Evolutionary conservation across 2,329 filamentous ascomycete genomes (phyloP).

Genomic region (Salinomyces thailandicus): DNA sequence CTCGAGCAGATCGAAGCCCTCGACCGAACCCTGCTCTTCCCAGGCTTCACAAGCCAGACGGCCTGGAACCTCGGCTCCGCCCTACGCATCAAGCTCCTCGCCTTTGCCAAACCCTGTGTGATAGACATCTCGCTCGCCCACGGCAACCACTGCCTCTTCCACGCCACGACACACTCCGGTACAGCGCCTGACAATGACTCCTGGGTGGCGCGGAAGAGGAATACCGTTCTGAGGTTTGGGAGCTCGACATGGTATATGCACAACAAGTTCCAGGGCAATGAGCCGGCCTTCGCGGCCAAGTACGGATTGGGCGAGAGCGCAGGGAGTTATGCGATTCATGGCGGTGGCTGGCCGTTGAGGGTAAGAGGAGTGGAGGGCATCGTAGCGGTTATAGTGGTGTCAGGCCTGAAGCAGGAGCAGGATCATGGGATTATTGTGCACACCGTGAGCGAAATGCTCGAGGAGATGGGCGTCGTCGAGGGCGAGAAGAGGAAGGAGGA

Average conservation of each 20-base stretch:
- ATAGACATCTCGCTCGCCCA: constrained; percentile 55
- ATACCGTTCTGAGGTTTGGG: constrained; percentile 62
- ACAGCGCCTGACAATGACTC: constrained; percentile 50
- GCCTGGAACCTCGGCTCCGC: constrained; percentile 56
- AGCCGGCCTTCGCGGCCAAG: constrained; percentile 53
- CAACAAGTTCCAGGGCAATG: constrained; percentile 55
- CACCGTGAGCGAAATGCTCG: constrained; percentile 47
- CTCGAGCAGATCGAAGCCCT: constrained; percentile 31
- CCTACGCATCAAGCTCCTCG: constrained; percentile 52
- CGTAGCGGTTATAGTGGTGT: constrained; percentile 64
- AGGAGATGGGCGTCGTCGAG: constrained; percentile 22
- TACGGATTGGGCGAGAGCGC: constrained; percentile 49
- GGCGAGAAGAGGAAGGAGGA: constrained; percentile 30
- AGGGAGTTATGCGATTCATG: constrained; percentile 62
- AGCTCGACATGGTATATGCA: constrained; percentile 60
- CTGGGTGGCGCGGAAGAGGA: constrained; percentile 57
- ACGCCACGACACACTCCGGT: constrained; percentile 55
- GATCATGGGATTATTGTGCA: constrained; percentile 69
- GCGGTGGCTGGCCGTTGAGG: constrained; percentile 62
- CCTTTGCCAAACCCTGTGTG: constrained; percentile 45
- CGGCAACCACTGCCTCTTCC: constrained; percentile 48
- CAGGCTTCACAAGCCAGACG: constrained; percentile 51
- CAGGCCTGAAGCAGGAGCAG: constrained; percentile 64
- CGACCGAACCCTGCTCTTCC: constrained; percentile 36
- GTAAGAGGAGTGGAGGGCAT: constrained; percentile 66